phyloP scores from a whole-genome alignment of 1,139 yeast species.

The Lodderomyces orthopsilosis region DNA sequence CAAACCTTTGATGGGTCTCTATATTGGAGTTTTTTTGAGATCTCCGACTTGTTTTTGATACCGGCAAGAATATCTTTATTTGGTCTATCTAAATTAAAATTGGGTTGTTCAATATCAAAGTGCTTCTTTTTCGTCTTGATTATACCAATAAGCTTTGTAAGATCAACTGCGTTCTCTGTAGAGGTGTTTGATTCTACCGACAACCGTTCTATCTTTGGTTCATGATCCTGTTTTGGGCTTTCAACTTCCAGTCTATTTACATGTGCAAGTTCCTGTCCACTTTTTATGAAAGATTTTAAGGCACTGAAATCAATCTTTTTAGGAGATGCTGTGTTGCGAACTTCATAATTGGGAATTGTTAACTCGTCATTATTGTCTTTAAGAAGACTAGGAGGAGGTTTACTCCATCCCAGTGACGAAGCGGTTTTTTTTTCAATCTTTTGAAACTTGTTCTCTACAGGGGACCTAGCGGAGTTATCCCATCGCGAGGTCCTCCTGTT shows the following conservation, averaged over 20 bases:
- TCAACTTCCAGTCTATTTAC: neutral
- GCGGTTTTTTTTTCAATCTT: neutral
- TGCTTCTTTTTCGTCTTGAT: conserved; percentile 4
- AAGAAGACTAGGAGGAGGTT: neutral
- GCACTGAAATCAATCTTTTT: neutral
- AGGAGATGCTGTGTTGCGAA: neutral
- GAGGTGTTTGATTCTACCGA: neutral
- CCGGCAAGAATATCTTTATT: conserved; percentile 6
- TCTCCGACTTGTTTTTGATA: conserved; percentile 6
- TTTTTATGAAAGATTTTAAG: neutral
- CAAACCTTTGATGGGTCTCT: conserved; percentile 22
- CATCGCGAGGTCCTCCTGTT: neutral
- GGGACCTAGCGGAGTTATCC: neutral
- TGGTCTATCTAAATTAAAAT: conserved; percentile 7
- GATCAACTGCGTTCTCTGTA: neutral
- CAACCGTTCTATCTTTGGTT: neutral
- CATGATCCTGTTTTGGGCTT: neutral
- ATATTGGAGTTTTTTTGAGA: conserved; percentile 16
- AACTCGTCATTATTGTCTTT: too few species aligned
- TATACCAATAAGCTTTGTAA: neutral
- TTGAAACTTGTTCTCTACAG: neutral
- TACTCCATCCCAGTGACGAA: neutral
- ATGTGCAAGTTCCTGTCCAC: neutral
- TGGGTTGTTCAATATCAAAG: conserved; percentile 3
- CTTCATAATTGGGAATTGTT: too few species aligned